Evolutionary conservation across 139 green algal species (phyloP).

Genomic region (Tetraselmis chui): DNA sequence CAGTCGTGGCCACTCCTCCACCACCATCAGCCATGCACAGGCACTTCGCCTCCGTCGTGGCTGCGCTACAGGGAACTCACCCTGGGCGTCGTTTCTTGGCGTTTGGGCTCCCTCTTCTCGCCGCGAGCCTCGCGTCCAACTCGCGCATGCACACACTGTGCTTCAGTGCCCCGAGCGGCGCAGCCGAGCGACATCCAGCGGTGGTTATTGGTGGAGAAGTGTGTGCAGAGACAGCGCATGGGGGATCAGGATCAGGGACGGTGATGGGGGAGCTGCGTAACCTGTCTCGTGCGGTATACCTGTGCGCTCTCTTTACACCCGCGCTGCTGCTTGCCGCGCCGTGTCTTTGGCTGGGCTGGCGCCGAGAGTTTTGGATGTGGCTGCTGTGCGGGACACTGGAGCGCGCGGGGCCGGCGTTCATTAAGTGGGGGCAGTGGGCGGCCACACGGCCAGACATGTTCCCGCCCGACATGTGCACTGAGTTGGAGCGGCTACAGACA

Average conservation of each 20-base stretch:
- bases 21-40: background rate
- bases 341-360: slow-evolving; percentile 26
- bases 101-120: too few relatives aligned
- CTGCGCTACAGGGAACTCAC: background rate
- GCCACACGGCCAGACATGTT: slow-evolving; percentile 70
- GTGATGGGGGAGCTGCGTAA: slow-evolving; percentile 28
- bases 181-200: too few relatives aligned
- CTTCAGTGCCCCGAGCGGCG: too few relatives aligned
- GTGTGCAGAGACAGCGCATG: background rate
- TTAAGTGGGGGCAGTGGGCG: slow-evolving; percentile 90
- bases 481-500: slow-evolving; percentile 47
- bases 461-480: slow-evolving; percentile 32
- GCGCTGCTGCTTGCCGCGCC: slow-evolving; percentile 35
- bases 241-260: background rate
- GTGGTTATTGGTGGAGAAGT: too few relatives aligned
- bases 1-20: too few relatives aligned
- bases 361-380: slow-evolving; percentile 50
- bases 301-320: slow-evolving; percentile 60
- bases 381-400: slow-evolving; percentile 75
- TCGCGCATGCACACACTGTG: too few relatives aligned
- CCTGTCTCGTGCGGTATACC: slow-evolving; percentile 37
- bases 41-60: background rate
- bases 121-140: too few relatives aligned
- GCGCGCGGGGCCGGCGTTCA: slow-evolving; percentile 66
- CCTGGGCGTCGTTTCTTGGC: too few relatives aligned